Base-by-base conservation (phyloP, 176 grass and related monocot genomes). In the Chloris gayana region DNA sequence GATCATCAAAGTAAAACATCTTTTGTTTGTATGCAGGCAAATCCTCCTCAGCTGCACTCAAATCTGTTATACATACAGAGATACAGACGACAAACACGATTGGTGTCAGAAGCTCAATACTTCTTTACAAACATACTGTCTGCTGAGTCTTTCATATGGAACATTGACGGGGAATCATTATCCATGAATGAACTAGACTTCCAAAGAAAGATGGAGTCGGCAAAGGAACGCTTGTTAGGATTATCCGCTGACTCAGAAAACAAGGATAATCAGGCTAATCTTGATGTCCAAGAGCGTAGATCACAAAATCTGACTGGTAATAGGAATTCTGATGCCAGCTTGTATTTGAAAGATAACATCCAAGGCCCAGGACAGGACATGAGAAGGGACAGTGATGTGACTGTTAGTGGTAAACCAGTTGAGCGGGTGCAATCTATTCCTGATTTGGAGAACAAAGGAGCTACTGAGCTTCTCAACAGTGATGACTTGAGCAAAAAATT, bases 131-230 rank as follows among this genome's bases (percentile, higher is more conserved):
- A 99, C 63, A 93, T 99, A 59, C 69, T 95, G 51, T 99, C 96
- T 75, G 96, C 92, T 9, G 92, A 99, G 70, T 99, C 96, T 80
- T 99, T 99, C 53, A 87, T 99, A 69, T 95, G 96, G 96, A 95
- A 99, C 61, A 89, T 99, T 59, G 96, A 99, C 42, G 92, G 88
- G 5, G 85, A 93, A 70, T 86, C 96, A 61, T 79, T 99, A 75
- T 95, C 96, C 21, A 93, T 99, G 86, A 77, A 93, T 79, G 96
- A 99, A 53, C 56, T 84, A 3, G 92, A 99, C 47, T 99, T 99
- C 57, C 88, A 93, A 70, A 95, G 85, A 75, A 93, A 95, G 83
- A 99, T 99, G 90, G 88, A 93, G 73, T 83, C 35, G n/a, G 96
- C 96, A 72, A 90, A 80, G 86, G 86, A 85, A 57, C 78, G 73